Conservation (phyloP, 164 flowering plant species). For the Vitis amurensis region DNA sequence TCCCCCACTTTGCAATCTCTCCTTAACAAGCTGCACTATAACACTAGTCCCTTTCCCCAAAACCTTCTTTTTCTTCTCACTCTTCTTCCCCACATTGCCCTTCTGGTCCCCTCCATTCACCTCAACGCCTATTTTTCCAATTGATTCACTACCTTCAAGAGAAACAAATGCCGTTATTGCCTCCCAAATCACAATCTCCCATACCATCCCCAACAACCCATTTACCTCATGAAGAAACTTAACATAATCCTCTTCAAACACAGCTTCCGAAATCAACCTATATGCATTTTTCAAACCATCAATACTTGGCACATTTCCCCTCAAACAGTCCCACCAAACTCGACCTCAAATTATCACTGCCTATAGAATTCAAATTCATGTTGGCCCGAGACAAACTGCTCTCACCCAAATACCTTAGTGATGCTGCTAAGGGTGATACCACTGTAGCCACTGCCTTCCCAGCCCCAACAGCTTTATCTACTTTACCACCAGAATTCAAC, state of each 20-base stretch:
- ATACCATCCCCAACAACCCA: slow-evolving; percentile 37
- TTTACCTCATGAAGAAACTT: slow-evolving; percentile 39
- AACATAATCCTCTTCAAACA: slow-evolving; percentile 27
- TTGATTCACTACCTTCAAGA: slow-evolving; percentile 45
- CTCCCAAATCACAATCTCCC: slow-evolving; percentile 70
- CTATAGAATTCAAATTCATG: slow-evolving; percentile 28
- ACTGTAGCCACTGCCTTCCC: slow-evolving; percentile 30
- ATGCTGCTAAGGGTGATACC: slow-evolving; percentile 34
- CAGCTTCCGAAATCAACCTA: slow-evolving; percentile 28
- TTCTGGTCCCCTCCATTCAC: slow-evolving; percentile 29
- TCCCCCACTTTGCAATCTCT: slow-evolving; percentile 32
- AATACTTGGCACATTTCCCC: slow-evolving; percentile 23
- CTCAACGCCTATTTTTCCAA: slow-evolving; percentile 27
- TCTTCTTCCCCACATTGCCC: slow-evolving; percentile 31
- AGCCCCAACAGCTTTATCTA: slow-evolving; percentile 23
- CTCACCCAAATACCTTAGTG: slow-evolving; percentile 44
- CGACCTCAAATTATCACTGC: slow-evolving; percentile 22
- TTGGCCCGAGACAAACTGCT: slow-evolving; percentile 44
- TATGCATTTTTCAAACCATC: slow-evolving; percentile 29
- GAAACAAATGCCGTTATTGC: slow-evolving; percentile 50
- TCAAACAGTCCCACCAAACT: slow-evolving; percentile 34
- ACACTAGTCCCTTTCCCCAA: slow-evolving; percentile 81
- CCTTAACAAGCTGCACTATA: slow-evolving; percentile 56
- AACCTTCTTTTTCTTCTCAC: slow-evolving; percentile 65
- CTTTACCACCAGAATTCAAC: slow-evolving; percentile 47